A percentile compares a stretch with the other conserved stretches of the same genome.
Conservation (phyloP, 345 rosid genomes). For the Dimocarpus longan region DNA sequence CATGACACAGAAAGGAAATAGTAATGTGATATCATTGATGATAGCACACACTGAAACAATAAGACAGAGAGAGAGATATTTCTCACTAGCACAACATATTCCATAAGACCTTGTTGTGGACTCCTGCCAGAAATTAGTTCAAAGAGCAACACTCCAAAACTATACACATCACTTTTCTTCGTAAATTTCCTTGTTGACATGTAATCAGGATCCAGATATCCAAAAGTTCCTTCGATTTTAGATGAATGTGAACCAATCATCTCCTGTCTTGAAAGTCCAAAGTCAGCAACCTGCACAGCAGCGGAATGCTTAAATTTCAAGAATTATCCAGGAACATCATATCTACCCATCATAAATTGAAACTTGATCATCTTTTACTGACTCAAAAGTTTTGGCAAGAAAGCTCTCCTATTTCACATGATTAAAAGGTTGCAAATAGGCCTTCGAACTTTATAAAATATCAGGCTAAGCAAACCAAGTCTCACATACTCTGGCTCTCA, state of each 20-base stretch:
- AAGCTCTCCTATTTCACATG: no score
- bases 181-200: slow-evolving; percentile 79
- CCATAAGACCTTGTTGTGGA: slow-evolving; percentile 97
- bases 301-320: background rate
- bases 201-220: slow-evolving; percentile 97
- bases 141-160: slow-evolving; percentile 90
- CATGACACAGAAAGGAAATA: background rate
- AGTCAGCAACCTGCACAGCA: slow-evolving; percentile 80
- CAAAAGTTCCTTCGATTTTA: slow-evolving; percentile 84
- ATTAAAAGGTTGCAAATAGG: no score
- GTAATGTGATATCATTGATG: background rate
- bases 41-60: background rate
- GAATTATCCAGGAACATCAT: no score
- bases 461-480: background rate
- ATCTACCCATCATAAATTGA: background rate
- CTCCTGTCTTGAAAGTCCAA: slow-evolving; percentile 97
- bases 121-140: slow-evolving; percentile 94
- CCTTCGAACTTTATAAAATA: background rate
- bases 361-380: background rate
- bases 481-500: slow-evolving; percentile 89
- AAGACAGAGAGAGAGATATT: slow-evolving; percentile 13
- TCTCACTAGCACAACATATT: slow-evolving; percentile 84
- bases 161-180: slow-evolving; percentile 95
- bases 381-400: background rate
- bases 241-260: slow-evolving; percentile 73